These are phyloP conservation scores for Cucurbita moschata DNA, from an alignment of 306 rosid genomes.

Conservation along the genomic window DNA sequence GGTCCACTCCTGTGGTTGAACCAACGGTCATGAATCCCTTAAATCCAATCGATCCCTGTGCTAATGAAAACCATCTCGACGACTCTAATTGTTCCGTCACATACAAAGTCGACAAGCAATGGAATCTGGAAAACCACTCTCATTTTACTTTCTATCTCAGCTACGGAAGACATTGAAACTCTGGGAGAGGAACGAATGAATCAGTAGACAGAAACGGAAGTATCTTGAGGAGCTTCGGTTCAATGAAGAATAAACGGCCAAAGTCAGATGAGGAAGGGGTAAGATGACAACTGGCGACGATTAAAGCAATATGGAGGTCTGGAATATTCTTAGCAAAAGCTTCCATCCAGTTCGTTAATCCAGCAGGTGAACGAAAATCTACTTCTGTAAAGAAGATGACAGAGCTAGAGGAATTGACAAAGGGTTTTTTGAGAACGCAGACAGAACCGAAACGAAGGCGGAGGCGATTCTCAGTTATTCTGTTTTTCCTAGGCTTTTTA, in stretches of 20 bases:
- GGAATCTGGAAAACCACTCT: not conserved
- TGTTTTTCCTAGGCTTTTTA: too few species aligned
- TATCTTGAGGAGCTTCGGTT: too few species aligned
- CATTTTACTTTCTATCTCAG: not conserved
- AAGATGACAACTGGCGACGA: too few species aligned
- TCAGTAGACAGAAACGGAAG: too few species aligned
- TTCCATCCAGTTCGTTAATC: constrained; percentile 53
- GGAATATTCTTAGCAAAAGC: constrained; percentile 40
- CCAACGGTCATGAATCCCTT: not conserved
- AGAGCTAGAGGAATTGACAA: too few species aligned
- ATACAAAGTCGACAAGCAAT: not conserved
- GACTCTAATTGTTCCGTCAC: not conserved
- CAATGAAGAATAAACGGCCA: too few species aligned
- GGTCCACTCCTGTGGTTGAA: not conserved
- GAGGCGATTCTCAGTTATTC: too few species aligned
- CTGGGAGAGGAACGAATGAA: not conserved
- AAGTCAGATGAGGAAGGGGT: too few species aligned
- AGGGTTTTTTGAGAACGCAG: too few species aligned
- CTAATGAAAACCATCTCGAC: too few species aligned
- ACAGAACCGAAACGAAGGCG: too few species aligned
- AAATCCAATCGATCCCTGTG: not conserved
- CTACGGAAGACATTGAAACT: not conserved
- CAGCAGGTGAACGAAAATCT: constrained; percentile 65
- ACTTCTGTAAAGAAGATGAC: too few species aligned
- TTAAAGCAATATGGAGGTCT: not conserved